Percentiles rank a stretch among this genome's conserved stretches.
These are phyloP conservation scores for Lodderomyces beijingensis DNA, from an alignment of 1,139 yeast genomes.

Conservation along the genomic window DNA sequence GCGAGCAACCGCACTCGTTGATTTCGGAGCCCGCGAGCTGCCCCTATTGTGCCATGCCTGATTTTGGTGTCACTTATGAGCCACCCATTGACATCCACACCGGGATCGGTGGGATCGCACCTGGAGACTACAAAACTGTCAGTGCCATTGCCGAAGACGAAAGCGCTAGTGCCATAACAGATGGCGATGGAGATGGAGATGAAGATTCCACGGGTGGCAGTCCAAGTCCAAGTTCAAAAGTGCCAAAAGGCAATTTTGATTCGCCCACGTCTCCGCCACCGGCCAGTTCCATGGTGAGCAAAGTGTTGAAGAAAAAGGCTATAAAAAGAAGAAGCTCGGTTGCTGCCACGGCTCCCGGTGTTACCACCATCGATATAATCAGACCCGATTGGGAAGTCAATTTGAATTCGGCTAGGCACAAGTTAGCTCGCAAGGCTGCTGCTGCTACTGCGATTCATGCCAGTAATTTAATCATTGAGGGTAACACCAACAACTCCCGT, in stretches of 20 bases:
- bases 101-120: slow-evolving; percentile 49
- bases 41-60: slow-evolving; percentile 88
- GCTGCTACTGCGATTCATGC: slow-evolving; percentile 94
- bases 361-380: slow-evolving; percentile 73
- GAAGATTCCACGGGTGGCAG: slow-evolving; percentile 3
- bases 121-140: slow-evolving; percentile 26
- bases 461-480: slow-evolving; percentile 52
- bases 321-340: slow-evolving; percentile 36
- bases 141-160: slow-evolving; percentile 6
- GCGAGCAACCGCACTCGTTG: slow-evolving; percentile 51
- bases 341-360: slow-evolving; percentile 60
- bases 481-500: slow-evolving; percentile 8
- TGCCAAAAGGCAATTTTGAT: slow-evolving; percentile 7
- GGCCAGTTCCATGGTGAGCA: slow-evolving; percentile 1
- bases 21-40: slow-evolving; percentile 87
- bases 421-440: slow-evolving; percentile 81
- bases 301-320: slow-evolving; percentile 3
- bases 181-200: slow-evolving; percentile 13
- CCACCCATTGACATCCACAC: slow-evolving; percentile 54
- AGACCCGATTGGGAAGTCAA: slow-evolving; percentile 91
- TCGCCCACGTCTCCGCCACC: slow-evolving; percentile 10
- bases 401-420: slow-evolving; percentile 65
- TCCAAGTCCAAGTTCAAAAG: slow-evolving; percentile 3
- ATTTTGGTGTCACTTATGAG: slow-evolving; percentile 78
- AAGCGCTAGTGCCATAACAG: slow-evolving; percentile 9